Conservation (phyloP, 768 basidiomycete species). For the Calocera viscosa region DNA sequence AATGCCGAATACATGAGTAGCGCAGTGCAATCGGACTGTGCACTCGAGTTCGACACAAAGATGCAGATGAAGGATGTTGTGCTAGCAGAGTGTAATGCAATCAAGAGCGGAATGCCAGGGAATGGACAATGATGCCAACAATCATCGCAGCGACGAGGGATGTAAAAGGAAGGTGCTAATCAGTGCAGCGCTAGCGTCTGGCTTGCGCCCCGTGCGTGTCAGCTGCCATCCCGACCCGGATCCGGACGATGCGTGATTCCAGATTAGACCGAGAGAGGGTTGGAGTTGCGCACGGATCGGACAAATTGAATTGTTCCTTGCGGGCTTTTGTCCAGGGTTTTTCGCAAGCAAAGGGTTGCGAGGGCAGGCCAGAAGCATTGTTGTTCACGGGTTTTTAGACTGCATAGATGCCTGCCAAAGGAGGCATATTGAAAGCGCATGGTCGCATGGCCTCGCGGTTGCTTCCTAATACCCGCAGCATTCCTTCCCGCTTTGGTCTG, state of each 20-base stretch:
- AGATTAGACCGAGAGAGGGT: not conserved
- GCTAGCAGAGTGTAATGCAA: too few species aligned
- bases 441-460: not conserved
- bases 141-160: too few species aligned
- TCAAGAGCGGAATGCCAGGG: too few species aligned
- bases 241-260: not conserved
- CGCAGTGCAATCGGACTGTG: not conserved
- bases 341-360: not conserved
- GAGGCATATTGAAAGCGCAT: not conserved
- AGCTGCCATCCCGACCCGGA: not conserved
- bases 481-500: not conserved
- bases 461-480: not conserved
- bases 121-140: too few species aligned
- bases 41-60: too few species aligned
- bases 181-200: too few species aligned
- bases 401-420: not conserved
- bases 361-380: not conserved
- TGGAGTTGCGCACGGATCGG: not conserved
- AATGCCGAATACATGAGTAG: not conserved
- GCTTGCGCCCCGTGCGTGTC: not conserved
- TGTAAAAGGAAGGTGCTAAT: too few species aligned
- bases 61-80: too few species aligned
- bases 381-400: not conserved
- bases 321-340: not conserved
- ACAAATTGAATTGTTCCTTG: not conserved